Percentiles rank a stretch among this genome's conserved stretches.
phyloP scores from a whole-genome alignment of 257 asterid species.

The Haberlea rhodopensis region DNA sequence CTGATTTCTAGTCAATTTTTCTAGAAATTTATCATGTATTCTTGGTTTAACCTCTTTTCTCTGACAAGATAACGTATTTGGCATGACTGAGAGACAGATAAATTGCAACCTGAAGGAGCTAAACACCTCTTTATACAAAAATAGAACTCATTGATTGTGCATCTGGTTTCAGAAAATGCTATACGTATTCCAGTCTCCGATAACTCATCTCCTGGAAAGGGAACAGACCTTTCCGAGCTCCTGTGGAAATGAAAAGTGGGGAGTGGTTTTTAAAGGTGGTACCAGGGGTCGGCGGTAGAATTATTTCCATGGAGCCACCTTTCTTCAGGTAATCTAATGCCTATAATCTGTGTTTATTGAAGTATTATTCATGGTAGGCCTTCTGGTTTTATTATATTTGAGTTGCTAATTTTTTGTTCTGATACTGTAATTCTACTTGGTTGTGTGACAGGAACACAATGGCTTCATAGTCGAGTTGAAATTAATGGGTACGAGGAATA shows the following conservation, averaged over 20 bases:
- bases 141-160: neutral
- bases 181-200: conserved; percentile 66
- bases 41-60: neutral
- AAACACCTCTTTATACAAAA: too few species aligned
- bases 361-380: neutral
- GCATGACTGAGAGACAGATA: conserved; percentile 15
- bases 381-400: conserved; percentile 59
- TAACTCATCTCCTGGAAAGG: conserved; percentile 57
- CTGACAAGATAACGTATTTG: conserved; percentile 14
- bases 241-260: conserved; percentile 70
- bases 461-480: conserved; percentile 96
- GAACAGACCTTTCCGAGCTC: conserved; percentile 72
- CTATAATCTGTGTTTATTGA: neutral
- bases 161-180: conserved; percentile 55
- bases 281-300: conserved; percentile 97
- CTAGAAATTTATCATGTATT: neutral
- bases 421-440: conserved; percentile 18
- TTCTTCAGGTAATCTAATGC: conserved; percentile 62
- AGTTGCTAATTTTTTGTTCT: neutral
- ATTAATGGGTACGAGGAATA: conserved; percentile 86
- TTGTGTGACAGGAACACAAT: conserved; percentile 70
- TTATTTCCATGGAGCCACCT: conserved; percentile 88
- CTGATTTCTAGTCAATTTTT: neutral
- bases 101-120: too few species aligned
- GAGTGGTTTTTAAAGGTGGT: conserved; percentile 86